Percentiles rank a stretch among this genome's conserved stretches.
Conservation (phyloP, 2,329 filamentous ascomycete genomes). For the Cladosporium velox region DNA sequence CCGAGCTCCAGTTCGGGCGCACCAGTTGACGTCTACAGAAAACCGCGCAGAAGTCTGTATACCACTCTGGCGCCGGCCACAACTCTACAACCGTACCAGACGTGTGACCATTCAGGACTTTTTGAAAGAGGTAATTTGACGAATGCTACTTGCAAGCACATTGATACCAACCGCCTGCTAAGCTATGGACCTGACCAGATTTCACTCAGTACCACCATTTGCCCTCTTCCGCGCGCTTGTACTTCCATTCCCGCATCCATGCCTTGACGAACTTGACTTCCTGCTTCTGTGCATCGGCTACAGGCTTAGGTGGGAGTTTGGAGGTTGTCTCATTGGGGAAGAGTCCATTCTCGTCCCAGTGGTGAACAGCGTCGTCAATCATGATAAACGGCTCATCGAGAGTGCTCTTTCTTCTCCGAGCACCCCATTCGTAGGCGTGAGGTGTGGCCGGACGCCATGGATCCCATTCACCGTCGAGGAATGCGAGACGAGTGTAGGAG, state of each 20-base stretch:
- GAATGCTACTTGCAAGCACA: no score
- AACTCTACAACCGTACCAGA: no score
- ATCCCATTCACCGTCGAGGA: conserved; percentile 75
- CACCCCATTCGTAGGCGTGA: conserved; percentile 59
- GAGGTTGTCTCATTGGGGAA: conserved; percentile 62
- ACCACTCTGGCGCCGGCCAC: background rate
- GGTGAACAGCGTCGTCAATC: conserved; percentile 74
- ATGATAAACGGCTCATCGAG: conserved; percentile 69
- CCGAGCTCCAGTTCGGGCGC: background rate
- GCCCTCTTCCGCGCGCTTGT: conserved; percentile 19
- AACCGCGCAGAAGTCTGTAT: background rate
- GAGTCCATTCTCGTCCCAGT: conserved; percentile 50
- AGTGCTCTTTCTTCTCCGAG: conserved; percentile 55
- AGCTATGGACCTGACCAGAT: no score
- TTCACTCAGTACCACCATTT: conserved; percentile 16
- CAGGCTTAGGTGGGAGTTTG: conserved; percentile 59
- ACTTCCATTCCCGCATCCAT: conserved; percentile 66
- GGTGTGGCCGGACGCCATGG: conserved; percentile 77
- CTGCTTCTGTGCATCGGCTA: conserved; percentile 60
- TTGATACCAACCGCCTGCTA: no score
- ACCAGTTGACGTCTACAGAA: no score
- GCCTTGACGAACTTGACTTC: conserved; percentile 63
- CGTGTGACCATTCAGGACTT: no score
- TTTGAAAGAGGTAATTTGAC: no score
- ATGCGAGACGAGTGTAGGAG: conserved; percentile 72